Conservation (phyloP, 2,329 filamentous ascomycete genomes). For the Xylaria sp. region DNA sequence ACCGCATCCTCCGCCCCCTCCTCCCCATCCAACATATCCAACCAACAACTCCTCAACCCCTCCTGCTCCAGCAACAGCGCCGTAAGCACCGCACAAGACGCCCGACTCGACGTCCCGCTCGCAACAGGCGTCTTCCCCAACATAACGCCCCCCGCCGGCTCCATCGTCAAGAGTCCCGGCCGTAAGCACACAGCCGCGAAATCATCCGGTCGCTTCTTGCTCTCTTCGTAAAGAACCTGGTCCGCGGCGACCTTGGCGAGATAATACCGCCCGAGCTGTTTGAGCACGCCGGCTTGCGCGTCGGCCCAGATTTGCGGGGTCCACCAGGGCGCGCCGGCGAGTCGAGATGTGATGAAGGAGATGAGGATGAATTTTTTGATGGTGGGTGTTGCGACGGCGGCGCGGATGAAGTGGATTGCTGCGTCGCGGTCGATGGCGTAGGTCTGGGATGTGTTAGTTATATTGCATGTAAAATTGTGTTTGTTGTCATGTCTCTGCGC, state of each 20-base stretch:
- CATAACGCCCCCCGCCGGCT: conserved; percentile 43
- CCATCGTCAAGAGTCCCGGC: conserved; percentile 46
- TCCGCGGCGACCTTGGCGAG: conserved; percentile 57
- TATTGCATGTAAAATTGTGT: background rate
- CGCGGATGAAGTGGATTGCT: conserved; percentile 56
- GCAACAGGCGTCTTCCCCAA: conserved; percentile 42
- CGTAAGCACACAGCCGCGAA: conserved; percentile 50
- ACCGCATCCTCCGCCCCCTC: conserved; percentile 46
- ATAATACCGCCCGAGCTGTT: conserved; percentile 49
- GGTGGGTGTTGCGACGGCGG: conserved; percentile 48
- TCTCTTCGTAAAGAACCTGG: conserved; percentile 48
- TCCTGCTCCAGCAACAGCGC: conserved; percentile 49
- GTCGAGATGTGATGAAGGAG: conserved; percentile 54
- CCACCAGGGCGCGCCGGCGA: conserved; percentile 50
- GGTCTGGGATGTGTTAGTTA: conserved; percentile 19
- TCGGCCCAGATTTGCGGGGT: conserved; percentile 43
- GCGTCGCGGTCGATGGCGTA: conserved; percentile 46
- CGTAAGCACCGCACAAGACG: conserved; percentile 54
- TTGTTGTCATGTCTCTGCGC: background rate
- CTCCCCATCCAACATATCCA: conserved; percentile 51
- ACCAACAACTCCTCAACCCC: conserved; percentile 45
- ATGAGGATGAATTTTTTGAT: conserved; percentile 61
- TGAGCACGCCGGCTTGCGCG: conserved; percentile 36
- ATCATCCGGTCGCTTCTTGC: conserved; percentile 34
- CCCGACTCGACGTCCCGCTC: conserved; percentile 45